Conservation (phyloP, 345 rosid species). For the Eutrema heterophyllum region DNA sequence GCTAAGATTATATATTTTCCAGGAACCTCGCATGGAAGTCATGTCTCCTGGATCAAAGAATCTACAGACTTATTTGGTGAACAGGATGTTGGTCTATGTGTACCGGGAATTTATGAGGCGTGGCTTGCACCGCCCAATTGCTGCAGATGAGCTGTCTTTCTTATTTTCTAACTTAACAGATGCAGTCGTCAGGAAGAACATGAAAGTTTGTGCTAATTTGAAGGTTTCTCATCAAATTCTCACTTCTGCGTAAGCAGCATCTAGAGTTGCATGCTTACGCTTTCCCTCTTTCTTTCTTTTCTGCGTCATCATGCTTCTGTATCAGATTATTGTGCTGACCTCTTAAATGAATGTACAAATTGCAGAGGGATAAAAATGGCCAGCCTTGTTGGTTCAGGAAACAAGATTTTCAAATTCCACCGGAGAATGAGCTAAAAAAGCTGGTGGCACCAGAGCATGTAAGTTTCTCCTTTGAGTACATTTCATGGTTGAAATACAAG, state of each 20-base stretch:
- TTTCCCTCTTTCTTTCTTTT: neutral
- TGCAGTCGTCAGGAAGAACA: conserved; percentile 56
- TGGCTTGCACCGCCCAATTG: conserved; percentile 51
- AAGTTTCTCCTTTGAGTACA: conserved; percentile 34
- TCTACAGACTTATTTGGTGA: conserved; percentile 66
- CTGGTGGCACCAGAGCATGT: conserved; percentile 87
- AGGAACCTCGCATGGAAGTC: conserved; percentile 97
- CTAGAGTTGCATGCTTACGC: conserved; percentile 1
- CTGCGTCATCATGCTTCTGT: conserved; percentile 34
- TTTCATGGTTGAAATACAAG: neutral
- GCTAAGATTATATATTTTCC: conserved; percentile 20
- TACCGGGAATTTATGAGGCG: conserved; percentile 75
- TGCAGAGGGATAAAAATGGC: conserved; percentile 73
- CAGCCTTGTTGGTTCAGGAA: conserved; percentile 63
- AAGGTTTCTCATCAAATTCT: conserved; percentile 46
- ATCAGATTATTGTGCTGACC: conserved; percentile 8
- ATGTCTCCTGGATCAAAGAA: conserved; percentile 82
- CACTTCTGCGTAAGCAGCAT: neutral
- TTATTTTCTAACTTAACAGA: conserved; percentile 71
- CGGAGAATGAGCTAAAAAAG: conserved; percentile 80
- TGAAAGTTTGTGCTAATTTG: conserved; percentile 65
- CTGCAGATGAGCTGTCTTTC: conserved; percentile 61
- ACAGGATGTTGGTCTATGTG: conserved; percentile 69
- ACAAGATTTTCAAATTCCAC: conserved; percentile 56
- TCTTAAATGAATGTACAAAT: conserved; percentile 26